These are phyloP conservation scores for Achaetomium macrosporum DNA, from an alignment of 2,329 filamentous ascomycete genomes.

Conservation along the genomic window DNA sequence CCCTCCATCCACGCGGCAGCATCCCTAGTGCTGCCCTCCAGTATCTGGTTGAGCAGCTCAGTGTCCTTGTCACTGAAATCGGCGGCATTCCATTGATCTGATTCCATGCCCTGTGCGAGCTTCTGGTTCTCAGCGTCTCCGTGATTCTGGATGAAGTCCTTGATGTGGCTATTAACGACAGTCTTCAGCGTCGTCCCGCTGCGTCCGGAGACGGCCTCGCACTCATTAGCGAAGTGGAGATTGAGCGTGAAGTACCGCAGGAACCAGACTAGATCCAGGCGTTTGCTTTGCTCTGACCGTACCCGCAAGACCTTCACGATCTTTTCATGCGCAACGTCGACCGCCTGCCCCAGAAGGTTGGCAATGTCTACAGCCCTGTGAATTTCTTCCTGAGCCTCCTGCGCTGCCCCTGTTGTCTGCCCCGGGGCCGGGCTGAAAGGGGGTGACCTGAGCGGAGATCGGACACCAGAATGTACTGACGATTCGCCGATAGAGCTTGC, in stretches of 20 bases:
- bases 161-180: conserved; percentile 75
- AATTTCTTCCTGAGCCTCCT: conserved; percentile 65
- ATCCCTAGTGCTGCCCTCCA: conserved; percentile 67
- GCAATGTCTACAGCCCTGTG: conserved; percentile 72
- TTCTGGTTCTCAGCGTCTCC: conserved; percentile 68
- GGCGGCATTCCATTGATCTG: conserved; percentile 71
- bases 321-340: conserved; percentile 74
- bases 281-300: conserved; percentile 65
- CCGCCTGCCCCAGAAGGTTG: conserved; percentile 70
- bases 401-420: conserved; percentile 32
- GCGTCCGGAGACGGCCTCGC: conserved; percentile 75
- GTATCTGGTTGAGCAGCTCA: conserved; percentile 55
- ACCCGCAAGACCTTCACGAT: conserved; percentile 72
- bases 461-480: conserved; percentile 34
- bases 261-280: conserved; percentile 63
- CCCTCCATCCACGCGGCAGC: conserved; percentile 59
- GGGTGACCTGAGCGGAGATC: conserved; percentile 47
- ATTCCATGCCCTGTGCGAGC: conserved; percentile 70
- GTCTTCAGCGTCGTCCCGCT: conserved; percentile 71
- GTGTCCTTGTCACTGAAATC: conserved; percentile 64
- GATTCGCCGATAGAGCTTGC: conserved; percentile 62
- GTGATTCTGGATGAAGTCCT: conserved; percentile 67
- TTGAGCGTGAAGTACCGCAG: conserved; percentile 79
- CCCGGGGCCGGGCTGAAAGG: conserved; percentile 45
- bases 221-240: conserved; percentile 77